phyloP scores from a whole-genome alignment of 352 stramenopile genomes.

The Pythium brachiatum region DNA sequence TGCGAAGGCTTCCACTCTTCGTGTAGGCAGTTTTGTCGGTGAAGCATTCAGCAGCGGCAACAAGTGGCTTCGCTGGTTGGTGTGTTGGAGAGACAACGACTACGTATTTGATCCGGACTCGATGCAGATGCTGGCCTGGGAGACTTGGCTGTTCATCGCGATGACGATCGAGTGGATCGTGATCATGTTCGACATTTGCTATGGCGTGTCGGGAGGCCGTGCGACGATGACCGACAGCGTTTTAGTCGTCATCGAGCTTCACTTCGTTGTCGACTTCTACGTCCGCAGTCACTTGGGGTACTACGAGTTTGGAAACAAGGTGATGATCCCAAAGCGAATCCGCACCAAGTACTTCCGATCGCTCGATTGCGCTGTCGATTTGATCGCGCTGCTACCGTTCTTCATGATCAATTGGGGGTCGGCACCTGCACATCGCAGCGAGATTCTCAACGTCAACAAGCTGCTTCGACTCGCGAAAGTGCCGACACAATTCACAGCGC shows the following conservation, averaged over 20 bases:
- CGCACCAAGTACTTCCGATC: conserved; percentile 48
- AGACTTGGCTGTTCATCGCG: conserved; percentile 50
- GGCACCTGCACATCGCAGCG: conserved; percentile 9
- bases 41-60: background rate
- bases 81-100: conserved; percentile 14
- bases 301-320: conserved; percentile 70
- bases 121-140: conserved; percentile 44
- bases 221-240: conserved; percentile 25
- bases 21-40: background rate
- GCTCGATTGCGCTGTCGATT: conserved; percentile 41
- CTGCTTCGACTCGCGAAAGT: conserved; percentile 57
- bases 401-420: conserved; percentile 45
- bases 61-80: background rate
- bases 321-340: conserved; percentile 47
- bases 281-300: conserved; percentile 50
- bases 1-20: conserved; percentile 37
- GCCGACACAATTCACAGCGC: conserved; percentile 40
- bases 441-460: conserved; percentile 72
- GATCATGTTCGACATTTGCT: conserved; percentile 51
- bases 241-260: conserved; percentile 37
- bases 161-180: conserved; percentile 53
- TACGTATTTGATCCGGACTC: conserved; percentile 57
- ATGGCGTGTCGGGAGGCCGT: conserved; percentile 19
- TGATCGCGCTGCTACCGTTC: conserved; percentile 45
- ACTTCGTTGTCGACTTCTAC: conserved; percentile 58